Conservation (phyloP, 345 rosid species). For the Aegle marmelos region DNA sequence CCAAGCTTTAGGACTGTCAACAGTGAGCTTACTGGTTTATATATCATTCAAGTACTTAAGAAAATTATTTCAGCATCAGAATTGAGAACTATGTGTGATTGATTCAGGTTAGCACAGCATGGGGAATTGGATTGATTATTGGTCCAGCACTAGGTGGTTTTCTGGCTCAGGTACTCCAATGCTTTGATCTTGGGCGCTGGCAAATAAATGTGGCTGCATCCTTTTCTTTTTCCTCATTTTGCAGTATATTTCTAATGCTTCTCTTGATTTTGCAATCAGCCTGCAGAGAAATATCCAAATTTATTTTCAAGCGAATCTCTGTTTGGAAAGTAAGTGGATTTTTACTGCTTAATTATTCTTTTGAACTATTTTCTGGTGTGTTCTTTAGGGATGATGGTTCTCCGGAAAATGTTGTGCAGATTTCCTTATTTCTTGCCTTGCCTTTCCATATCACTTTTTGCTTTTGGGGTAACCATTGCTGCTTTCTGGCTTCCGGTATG, state of each 20-base stretch:
- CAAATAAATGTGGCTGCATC: not conserved
- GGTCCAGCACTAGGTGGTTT: slow-evolving; percentile 97
- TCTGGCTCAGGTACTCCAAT: slow-evolving; percentile 73
- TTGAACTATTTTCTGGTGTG: not conserved
- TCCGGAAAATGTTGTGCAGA: not conserved
- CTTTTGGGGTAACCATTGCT: slow-evolving; percentile 18
- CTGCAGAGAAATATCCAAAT: not conserved
- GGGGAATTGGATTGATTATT: slow-evolving; percentile 95
- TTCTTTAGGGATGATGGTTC: not conserved
- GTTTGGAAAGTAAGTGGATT: not conserved
- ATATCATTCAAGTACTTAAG: not conserved
- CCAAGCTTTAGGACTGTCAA: slow-evolving; percentile 80
- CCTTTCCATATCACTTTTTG: not conserved
- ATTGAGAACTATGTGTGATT: slow-evolving; percentile 4
- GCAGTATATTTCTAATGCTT: not conserved
- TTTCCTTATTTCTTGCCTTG: not conserved
- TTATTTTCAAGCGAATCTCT: not conserved
- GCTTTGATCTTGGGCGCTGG: not conserved
- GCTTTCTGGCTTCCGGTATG: slow-evolving; percentile 74
- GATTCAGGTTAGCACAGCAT: slow-evolving; percentile 82
- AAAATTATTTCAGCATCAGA: not conserved
- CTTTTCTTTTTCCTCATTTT: not conserved
- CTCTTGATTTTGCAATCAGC: not conserved
- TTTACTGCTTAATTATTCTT: not conserved
- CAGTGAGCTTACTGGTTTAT: slow-evolving; percentile 44